These are phyloP conservation scores for Plantago coronopus DNA, from an alignment of 305 asterid genomes.

Conservation along the genomic window DNA sequence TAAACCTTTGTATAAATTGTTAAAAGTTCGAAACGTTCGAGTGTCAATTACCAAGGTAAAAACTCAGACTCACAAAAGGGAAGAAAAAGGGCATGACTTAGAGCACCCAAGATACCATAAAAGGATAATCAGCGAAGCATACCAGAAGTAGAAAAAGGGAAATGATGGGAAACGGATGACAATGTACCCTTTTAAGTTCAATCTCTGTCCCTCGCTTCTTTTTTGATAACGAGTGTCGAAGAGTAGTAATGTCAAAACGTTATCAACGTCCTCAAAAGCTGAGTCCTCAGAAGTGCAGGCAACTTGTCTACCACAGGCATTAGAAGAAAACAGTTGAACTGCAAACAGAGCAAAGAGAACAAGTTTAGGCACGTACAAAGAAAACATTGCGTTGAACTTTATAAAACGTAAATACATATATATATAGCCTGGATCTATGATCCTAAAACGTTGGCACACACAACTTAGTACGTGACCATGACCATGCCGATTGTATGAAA, in stretches of 20 bases:
- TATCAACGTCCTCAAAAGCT: slow-evolving; percentile 81
- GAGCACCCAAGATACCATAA: slow-evolving; percentile 18
- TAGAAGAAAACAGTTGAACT: slow-evolving; percentile 92
- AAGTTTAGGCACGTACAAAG: slow-evolving; percentile 10
- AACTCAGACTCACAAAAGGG: too few species aligned
- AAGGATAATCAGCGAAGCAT: slow-evolving; percentile 19
- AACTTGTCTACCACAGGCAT: slow-evolving; percentile 97
- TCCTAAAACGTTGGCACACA: too few species aligned
- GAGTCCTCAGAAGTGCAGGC: slow-evolving; percentile 95
- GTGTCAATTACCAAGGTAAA: too few species aligned
- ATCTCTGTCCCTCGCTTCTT: slow-evolving; percentile 74
- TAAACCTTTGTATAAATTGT: too few species aligned
- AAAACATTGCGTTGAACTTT: neutral
- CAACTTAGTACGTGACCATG: too few species aligned
- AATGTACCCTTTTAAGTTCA: slow-evolving; percentile 89
- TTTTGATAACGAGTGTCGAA: slow-evolving; percentile 72
- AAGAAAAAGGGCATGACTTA: slow-evolving; percentile 19
- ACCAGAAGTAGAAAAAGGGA: slow-evolving; percentile 3
- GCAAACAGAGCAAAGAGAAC: slow-evolving; percentile 33
- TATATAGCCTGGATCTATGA: neutral
- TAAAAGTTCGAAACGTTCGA: too few species aligned
- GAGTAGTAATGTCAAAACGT: slow-evolving; percentile 75
- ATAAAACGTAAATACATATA: neutral
- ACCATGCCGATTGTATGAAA: too few species aligned
- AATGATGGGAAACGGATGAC: slow-evolving; percentile 1